A percentile compares a stretch with the other conserved stretches of the same genome.
phyloP scores from a whole-genome alignment of 139 green algal genomes.

The Chlorella sp. region DNA sequence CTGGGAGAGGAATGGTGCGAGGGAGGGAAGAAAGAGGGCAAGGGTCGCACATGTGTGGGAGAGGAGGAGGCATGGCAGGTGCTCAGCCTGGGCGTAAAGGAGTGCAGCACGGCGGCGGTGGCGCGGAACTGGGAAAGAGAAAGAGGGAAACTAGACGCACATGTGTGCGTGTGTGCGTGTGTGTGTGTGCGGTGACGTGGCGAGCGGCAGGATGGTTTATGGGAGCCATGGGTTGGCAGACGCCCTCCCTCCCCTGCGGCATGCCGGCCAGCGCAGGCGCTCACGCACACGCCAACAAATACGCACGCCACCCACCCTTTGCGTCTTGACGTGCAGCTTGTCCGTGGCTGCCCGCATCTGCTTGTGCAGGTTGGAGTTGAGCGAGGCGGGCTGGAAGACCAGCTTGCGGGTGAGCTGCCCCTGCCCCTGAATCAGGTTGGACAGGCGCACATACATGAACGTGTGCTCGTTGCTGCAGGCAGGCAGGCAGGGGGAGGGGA shows the following conservation, averaged over 20 bases:
- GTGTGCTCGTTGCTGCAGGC: slow-evolving; percentile 50
- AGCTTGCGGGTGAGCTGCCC: slow-evolving; percentile 69
- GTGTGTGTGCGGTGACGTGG: too few relatives aligned
- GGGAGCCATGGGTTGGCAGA: not conserved
- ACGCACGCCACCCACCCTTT: slow-evolving; percentile 9
- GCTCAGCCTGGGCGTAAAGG: slow-evolving; percentile 47
- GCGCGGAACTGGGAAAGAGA: slow-evolving; percentile 23
- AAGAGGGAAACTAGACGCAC: too few relatives aligned
- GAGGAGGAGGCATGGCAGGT: too few relatives aligned
- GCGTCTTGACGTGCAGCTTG: slow-evolving; percentile 51
- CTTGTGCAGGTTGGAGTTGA: slow-evolving; percentile 47
- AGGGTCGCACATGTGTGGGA: too few relatives aligned
- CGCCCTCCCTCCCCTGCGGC: not conserved
- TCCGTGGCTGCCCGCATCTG: slow-evolving; percentile 34
- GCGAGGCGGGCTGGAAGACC: slow-evolving; percentile 68
- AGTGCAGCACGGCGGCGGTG: slow-evolving; percentile 52
- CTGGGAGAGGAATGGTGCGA: too few relatives aligned
- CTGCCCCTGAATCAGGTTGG: slow-evolving; percentile 69
- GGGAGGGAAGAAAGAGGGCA: too few relatives aligned
- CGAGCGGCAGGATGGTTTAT: too few relatives aligned
- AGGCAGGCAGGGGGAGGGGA: not conserved
- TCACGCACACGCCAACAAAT: not conserved
- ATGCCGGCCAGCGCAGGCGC: not conserved
- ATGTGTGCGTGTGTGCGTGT: too few relatives aligned
- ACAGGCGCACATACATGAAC: slow-evolving; percentile 70